These are phyloP conservation scores for Penicillium canescens DNA, from an alignment of 495 filamentous ascomycete species.

Conservation along the genomic window DNA sequence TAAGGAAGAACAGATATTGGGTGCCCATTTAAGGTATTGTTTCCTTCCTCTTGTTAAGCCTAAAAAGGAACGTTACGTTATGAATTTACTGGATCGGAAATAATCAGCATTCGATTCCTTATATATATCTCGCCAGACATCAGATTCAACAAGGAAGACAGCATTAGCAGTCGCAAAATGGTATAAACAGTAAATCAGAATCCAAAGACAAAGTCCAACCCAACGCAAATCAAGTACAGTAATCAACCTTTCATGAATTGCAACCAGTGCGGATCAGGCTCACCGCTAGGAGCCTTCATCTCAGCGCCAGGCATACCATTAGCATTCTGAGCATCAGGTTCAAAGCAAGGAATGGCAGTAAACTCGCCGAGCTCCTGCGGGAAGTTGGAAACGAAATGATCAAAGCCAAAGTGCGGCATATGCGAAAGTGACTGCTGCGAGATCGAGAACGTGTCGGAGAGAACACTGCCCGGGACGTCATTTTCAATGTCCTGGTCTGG, in stretches of 20 bases:
- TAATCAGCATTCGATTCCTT: neutral
- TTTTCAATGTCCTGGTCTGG: conserved; percentile 20
- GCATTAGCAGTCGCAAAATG: conserved; percentile 3
- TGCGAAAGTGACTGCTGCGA: conserved; percentile 34
- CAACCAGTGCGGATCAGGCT: conserved; percentile 37
- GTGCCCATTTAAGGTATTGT: neutral
- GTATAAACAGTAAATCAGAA: conserved; percentile 10
- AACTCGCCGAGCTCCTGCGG: conserved; percentile 50
- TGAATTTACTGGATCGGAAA: neutral
- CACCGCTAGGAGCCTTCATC: conserved; percentile 24
- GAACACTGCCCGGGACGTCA: conserved; percentile 22
- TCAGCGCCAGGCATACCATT: conserved; percentile 19
- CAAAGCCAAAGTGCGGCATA: conserved; percentile 43
- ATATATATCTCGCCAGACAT: neutral
- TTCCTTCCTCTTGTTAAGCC: too few species aligned
- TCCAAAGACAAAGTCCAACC: neutral
- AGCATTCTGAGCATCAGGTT: conserved; percentile 35
- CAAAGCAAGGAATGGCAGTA: conserved; percentile 48
- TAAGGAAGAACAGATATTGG: neutral
- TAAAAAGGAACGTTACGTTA: neutral
- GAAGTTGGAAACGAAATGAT: conserved; percentile 49
- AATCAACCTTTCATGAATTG: conserved; percentile 40
- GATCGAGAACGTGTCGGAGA: conserved; percentile 33
- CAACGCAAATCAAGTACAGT: conserved; percentile 6
- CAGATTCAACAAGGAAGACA: neutral